phyloP scores from a whole-genome alignment of 2,329 filamentous ascomycete genomes.

The Elsinoe fawcettii region DNA sequence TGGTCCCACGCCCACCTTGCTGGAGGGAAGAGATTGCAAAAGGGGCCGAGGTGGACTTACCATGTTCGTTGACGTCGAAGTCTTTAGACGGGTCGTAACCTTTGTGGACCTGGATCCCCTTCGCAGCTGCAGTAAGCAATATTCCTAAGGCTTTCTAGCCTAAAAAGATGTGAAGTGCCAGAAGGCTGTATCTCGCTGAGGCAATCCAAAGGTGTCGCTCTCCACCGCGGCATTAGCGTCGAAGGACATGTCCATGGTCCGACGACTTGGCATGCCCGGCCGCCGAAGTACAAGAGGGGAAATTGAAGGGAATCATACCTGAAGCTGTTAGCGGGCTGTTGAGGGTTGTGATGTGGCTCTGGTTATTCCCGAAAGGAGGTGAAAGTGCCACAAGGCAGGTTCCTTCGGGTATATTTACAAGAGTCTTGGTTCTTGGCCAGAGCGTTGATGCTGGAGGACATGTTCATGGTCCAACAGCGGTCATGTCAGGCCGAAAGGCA shows the following conservation, averaged over 20 bases:
- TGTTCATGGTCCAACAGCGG: neutral
- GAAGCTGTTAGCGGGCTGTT: neutral
- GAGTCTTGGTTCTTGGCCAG: neutral
- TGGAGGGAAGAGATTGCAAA: neutral
- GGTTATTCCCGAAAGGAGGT: neutral
- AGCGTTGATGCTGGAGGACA: neutral
- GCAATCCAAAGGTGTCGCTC: no score
- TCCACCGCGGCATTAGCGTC: no score
- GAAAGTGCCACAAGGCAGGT: no score
- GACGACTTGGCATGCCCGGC: neutral
- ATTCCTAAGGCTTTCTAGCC: no score
- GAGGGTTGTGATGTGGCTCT: neutral
- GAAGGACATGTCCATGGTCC: no score
- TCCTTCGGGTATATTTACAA: no score
- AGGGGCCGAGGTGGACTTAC: neutral
- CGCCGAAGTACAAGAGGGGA: no score
- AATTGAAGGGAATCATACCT: neutral
- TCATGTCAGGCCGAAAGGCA: neutral
- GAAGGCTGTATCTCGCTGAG: no score
- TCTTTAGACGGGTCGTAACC: no score
- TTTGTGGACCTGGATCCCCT: no score
- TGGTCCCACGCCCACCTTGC: neutral
- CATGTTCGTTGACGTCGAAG: neutral
- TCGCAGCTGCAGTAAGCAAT: neutral
- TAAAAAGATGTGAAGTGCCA: no score